These are phyloP conservation scores for Dentipellis sp. DNA, from an alignment of 768 basidiomycete species.

Conservation along the genomic window DNA sequence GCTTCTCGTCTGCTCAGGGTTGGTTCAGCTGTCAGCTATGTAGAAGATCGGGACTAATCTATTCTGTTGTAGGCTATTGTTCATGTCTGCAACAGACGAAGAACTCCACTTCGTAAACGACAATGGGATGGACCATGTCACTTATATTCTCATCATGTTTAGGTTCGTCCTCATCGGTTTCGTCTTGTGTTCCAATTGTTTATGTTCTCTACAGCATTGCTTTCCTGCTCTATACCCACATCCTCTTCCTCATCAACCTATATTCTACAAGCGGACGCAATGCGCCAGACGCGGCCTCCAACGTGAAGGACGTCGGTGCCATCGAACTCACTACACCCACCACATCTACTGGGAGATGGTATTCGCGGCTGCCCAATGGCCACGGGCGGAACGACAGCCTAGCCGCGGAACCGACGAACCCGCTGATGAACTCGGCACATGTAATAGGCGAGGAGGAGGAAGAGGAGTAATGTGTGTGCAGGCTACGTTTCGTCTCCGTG, in stretches of 20 bases:
- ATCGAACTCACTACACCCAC: conserved; percentile 34
- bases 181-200: conserved; percentile 6
- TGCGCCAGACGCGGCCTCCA: conserved; percentile 22
- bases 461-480: conserved; percentile 3
- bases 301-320: conserved; percentile 18
- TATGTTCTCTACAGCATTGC: conserved; percentile 40
- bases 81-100: conserved; percentile 94
- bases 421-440: conserved; percentile 22
- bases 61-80: conserved; percentile 46
- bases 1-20: conserved; percentile 72
- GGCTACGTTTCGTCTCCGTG: background rate
- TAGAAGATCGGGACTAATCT: background rate
- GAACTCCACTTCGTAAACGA: conserved; percentile 65
- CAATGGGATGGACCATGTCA: conserved; percentile 82
- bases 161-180: conserved; percentile 33
- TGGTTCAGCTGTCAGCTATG: conserved; percentile 3
- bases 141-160: conserved; percentile 79
- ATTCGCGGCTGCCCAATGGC: conserved; percentile 44
- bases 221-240: conserved; percentile 70
- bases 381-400: background rate
- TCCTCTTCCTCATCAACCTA: conserved; percentile 60
- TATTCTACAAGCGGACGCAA: conserved; percentile 58
- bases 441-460: conserved; percentile 40
- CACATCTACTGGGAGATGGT: conserved; percentile 44
- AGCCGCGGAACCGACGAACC: background rate